Conservation (phyloP, 169 alveolate species). For the Perkinsus olseni region DNA sequence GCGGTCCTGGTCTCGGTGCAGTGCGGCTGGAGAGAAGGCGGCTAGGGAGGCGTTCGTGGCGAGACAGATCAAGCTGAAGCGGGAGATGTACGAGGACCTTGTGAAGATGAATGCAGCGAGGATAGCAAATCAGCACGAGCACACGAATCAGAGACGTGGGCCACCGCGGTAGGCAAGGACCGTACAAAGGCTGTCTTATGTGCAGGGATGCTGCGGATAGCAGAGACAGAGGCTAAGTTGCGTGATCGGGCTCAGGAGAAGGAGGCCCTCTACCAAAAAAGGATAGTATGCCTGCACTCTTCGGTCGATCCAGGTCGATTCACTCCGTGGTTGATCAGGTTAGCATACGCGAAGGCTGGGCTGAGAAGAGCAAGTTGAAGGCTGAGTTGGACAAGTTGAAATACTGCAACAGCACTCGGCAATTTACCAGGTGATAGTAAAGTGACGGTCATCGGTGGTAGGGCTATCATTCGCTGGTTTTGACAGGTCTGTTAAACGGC, state of each 20-base stretch:
- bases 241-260: background rate
- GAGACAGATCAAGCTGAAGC: background rate
- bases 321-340: background rate
- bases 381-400: background rate
- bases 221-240: background rate
- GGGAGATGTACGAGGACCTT: background rate
- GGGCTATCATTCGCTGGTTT: background rate
- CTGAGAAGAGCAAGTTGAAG: background rate
- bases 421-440: background rate
- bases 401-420: background rate
- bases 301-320: background rate
- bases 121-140: background rate
- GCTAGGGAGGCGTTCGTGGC: background rate
- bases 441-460: background rate
- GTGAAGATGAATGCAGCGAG: background rate
- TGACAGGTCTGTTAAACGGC: background rate
- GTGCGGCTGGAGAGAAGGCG: background rate
- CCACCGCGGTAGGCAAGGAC: background rate
- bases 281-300: background rate
- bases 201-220: background rate
- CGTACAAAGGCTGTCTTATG: background rate
- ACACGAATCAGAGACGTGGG: background rate
- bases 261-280: background rate
- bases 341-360: background rate
- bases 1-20: background rate